These are phyloP conservation scores for Aureobasidium sp. DNA, from an alignment of 2,329 filamentous ascomycete genomes.

Conservation along the genomic window DNA sequence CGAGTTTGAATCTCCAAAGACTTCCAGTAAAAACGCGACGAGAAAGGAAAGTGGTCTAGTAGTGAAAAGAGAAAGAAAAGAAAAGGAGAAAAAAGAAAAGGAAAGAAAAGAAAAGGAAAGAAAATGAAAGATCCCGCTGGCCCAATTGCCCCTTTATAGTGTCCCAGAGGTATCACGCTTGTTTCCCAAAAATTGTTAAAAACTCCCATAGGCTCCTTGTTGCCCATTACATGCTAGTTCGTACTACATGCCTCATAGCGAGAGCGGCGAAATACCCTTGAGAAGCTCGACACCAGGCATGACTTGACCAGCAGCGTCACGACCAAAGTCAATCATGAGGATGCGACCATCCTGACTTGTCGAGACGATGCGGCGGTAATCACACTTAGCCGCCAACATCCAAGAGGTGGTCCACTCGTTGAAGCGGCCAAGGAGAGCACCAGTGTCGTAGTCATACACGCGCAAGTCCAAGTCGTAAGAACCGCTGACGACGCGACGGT, in stretches of 20 bases:
- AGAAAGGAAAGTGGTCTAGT: slow-evolving; percentile 3
- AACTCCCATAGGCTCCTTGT: not conserved
- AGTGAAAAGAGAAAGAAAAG: not conserved
- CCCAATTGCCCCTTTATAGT: not conserved
- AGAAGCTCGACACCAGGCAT: slow-evolving; percentile 17
- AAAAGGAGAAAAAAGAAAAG: no score
- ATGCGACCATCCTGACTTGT: slow-evolving; percentile 92
- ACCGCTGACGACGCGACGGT: slow-evolving; percentile 78
- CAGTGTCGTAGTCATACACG: slow-evolving; percentile 80
- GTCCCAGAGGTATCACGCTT: slow-evolving; percentile 3
- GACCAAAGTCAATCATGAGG: slow-evolving; percentile 84
- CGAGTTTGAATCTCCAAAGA: not conserved
- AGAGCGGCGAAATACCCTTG: not conserved
- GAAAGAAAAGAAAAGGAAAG: not conserved
- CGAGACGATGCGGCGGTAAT: slow-evolving; percentile 89
- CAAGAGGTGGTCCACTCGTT: slow-evolving; percentile 95
- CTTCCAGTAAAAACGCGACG: not conserved
- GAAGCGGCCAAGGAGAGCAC: slow-evolving; percentile 70
- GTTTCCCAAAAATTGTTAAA: not conserved
- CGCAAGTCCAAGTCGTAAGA: slow-evolving; percentile 95
- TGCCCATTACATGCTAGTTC: not conserved
- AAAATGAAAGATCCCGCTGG: not conserved
- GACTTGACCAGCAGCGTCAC: slow-evolving; percentile 22
- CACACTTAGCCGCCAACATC: slow-evolving; percentile 92
- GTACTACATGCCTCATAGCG: not conserved